Percentiles rank a stretch among this genome's conserved stretches.
phyloP scores from a whole-genome alignment of 257 asterid genomes.

The Rauvolfia tetraphylla region DNA sequence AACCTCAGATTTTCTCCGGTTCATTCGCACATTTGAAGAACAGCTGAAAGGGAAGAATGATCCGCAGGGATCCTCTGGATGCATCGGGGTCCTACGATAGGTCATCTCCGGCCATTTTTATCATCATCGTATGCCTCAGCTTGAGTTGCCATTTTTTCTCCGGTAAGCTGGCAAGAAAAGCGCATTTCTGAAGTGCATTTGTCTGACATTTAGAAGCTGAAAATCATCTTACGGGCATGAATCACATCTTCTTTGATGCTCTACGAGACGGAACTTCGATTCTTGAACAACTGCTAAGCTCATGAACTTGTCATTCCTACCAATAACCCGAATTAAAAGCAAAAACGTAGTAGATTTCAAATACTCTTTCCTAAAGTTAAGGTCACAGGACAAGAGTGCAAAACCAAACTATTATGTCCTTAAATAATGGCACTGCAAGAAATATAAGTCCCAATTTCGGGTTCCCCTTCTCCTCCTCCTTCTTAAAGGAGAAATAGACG shows the following conservation, averaged over 20 bases:
- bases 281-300: too few relatives aligned
- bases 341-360: neutral
- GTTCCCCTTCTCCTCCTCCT: neutral
- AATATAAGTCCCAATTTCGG: neutral
- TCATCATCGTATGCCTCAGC: slow-evolving; percentile 15
- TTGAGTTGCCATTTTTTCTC: slow-evolving; percentile 16
- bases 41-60: slow-evolving; percentile 26
- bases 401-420: neutral
- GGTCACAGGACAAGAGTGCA: neutral
- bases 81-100: slow-evolving; percentile 26
- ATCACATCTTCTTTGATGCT: too few relatives aligned
- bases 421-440: neutral
- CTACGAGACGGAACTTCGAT: too few relatives aligned
- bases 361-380: neutral
- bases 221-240: neutral
- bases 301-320: neutral
- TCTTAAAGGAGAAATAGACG: neutral
- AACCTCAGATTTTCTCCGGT: neutral
- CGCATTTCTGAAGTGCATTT: slow-evolving; percentile 32
- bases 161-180: slow-evolving; percentile 22
- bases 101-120: slow-evolving; percentile 9
- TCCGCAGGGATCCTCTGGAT: slow-evolving; percentile 30
- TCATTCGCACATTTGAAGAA: slow-evolving; percentile 36
- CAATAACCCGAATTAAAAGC: neutral
- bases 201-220: neutral